phyloP scores from a whole-genome alignment of 768 basidiomycete genomes.

The Trametes gibbosa region DNA sequence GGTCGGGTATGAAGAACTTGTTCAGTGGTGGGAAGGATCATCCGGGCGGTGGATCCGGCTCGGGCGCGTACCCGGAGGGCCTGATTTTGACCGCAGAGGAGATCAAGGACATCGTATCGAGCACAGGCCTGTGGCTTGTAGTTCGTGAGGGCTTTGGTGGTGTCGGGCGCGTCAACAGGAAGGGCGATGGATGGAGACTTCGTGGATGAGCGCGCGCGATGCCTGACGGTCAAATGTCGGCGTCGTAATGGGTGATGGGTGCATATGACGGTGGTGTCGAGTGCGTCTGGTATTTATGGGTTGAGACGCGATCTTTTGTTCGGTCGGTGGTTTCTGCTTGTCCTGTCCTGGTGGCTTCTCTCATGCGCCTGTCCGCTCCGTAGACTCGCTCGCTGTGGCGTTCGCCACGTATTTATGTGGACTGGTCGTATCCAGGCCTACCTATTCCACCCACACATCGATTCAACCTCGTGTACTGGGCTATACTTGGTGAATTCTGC shows the following conservation, averaged over 20 bases:
- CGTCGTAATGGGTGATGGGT: no score
- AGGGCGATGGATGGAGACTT: conserved; percentile 79
- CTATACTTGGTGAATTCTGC: no score
- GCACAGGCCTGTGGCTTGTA: conserved; percentile 87
- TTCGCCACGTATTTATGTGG: conserved; percentile 1
- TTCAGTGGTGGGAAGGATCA: conserved; percentile 9
- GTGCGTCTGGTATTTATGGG: background rate
- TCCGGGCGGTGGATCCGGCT: conserved; percentile 3
- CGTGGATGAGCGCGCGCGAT: conserved; percentile 40
- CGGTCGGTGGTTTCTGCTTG: background rate
- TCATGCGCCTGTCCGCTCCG: background rate
- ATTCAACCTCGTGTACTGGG: no score
- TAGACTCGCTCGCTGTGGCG: background rate
- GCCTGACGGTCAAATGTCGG: background rate
- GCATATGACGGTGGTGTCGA: no score
- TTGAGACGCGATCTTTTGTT: background rate
- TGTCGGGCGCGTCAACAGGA: conserved; percentile 73
- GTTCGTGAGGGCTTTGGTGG: conserved; percentile 93
- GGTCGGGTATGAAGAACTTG: conserved; percentile 12
- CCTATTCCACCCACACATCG: background rate
- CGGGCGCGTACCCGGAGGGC: conserved; percentile 31
- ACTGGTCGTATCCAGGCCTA: background rate
- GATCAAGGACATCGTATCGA: conserved; percentile 89
- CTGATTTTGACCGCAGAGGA: conserved; percentile 82
- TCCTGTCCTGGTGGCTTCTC: background rate